Evolutionary conservation across 257 asterid genomes (phyloP).

Genomic region (Jasminum sambac): DNA sequence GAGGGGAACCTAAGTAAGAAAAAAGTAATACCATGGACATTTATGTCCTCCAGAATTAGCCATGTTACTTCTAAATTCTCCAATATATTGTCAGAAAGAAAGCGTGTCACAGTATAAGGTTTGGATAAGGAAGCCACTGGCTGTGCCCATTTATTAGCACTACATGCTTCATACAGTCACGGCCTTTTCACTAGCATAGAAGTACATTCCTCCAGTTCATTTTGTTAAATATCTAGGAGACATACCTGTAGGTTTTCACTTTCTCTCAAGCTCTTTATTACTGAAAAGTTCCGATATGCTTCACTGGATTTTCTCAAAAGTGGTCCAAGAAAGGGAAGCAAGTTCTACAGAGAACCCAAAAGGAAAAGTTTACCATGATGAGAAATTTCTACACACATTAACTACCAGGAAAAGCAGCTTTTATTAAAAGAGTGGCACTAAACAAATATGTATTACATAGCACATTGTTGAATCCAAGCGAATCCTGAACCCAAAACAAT

Average conservation of each 20-base stretch:
- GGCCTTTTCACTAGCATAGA: conserved; percentile 4
- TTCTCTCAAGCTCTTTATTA: conserved; percentile 87
- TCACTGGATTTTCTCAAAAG: conserved; percentile 91
- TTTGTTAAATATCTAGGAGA: conserved; percentile 8
- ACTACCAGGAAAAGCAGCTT: conserved; percentile 2
- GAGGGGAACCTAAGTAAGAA: not conserved
- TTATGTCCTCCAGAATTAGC: not conserved
- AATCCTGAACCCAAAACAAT: not conserved
- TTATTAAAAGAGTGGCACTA: not conserved
- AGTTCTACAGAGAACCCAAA: conserved; percentile 59
- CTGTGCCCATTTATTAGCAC: not conserved
- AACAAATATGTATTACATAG: conserved; percentile 14
- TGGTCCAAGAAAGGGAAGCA: conserved; percentile 92
- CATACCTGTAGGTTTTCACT: conserved; percentile 91
- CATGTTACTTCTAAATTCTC: not conserved
- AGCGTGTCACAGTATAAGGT: not conserved
- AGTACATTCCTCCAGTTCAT: conserved; percentile 12
- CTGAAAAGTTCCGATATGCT: conserved; percentile 77
- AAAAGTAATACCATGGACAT: not conserved
- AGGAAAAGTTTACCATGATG: conserved; percentile 15
- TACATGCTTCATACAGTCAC: not conserved
- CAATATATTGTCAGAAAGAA: not conserved
- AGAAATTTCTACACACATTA: not conserved
- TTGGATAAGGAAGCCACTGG: not conserved
- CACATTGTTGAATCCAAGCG: not conserved